Conservation (phyloP, 2,329 filamentous ascomycete genomes). For the Cercospora beticola region DNA sequence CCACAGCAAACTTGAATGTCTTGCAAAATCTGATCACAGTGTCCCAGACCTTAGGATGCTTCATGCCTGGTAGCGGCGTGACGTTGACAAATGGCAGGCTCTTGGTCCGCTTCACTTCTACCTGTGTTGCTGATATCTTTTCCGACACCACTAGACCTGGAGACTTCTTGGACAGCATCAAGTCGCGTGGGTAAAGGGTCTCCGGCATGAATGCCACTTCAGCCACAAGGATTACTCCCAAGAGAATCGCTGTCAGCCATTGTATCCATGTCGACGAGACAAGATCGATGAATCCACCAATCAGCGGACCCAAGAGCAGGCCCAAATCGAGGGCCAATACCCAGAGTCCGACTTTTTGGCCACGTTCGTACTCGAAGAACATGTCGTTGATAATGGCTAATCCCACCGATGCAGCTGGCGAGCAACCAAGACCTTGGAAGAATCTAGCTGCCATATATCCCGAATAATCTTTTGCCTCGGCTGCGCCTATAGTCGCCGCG, state of each 20-base stretch:
- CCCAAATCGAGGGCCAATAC: slow-evolving; percentile 25
- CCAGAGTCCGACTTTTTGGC: slow-evolving; percentile 24
- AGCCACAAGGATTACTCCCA: slow-evolving; percentile 20
- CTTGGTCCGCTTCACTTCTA: slow-evolving; percentile 19
- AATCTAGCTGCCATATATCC: slow-evolving; percentile 25
- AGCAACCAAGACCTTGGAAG: slow-evolving; percentile 23
- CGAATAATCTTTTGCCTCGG: slow-evolving; percentile 10
- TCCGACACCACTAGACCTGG: background rate
- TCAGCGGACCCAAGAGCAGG: slow-evolving; percentile 20
- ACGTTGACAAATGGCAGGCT: slow-evolving; percentile 18
- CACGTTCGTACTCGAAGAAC: slow-evolving; percentile 25
- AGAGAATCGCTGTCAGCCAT: slow-evolving; percentile 22
- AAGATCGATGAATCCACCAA: slow-evolving; percentile 23
- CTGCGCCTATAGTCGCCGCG: slow-evolving; percentile 23
- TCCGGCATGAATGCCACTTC: slow-evolving; percentile 23
- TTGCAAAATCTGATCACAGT: slow-evolving; percentile 20
- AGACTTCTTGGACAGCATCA: slow-evolving; percentile 17
- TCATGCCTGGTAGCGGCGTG: slow-evolving; percentile 20
- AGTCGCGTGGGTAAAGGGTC: slow-evolving; percentile 22
- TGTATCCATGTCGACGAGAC: slow-evolving; percentile 22
- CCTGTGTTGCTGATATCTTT: slow-evolving; percentile 5
- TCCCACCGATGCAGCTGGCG: slow-evolving; percentile 23
- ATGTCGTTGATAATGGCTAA: slow-evolving; percentile 25
- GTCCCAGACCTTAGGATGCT: slow-evolving; percentile 22
- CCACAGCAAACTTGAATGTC: slow-evolving; percentile 21